Evolutionary conservation across 1,284 basidiomycete species (phyloP).

Genomic region (Pseudozyma thailandica): DNA sequence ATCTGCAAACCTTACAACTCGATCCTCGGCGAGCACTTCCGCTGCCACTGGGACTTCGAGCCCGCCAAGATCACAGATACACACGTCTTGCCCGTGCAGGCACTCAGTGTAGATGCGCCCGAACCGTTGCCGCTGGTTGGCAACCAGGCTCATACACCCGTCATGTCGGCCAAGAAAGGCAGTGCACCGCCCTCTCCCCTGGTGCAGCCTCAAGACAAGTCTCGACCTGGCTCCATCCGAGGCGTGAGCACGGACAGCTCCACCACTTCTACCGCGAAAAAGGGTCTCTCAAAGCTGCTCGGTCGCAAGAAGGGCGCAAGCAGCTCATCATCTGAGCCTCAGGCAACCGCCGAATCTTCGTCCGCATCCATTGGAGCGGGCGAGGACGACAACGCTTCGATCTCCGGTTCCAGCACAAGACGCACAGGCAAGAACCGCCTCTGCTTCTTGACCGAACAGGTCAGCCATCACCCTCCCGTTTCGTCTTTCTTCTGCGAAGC

Average conservation of each 20-base stretch:
- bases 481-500: conserved; percentile 76
- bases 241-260: conserved; percentile 28
- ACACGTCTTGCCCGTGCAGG: conserved; percentile 49
- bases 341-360: conserved; percentile 11
- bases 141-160: conserved; percentile 27
- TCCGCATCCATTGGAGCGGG: conserved; percentile 5
- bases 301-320: conserved; percentile 43
- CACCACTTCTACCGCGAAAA: conserved; percentile 30
- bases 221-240: conserved; percentile 38
- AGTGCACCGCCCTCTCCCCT: conserved; percentile 39
- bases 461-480: conserved; percentile 95
- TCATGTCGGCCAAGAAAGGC: conserved; percentile 29
- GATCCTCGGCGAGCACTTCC: conserved; percentile 64
- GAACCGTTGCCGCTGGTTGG: conserved; percentile 35
- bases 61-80: conserved; percentile 45
- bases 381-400: conserved; percentile 40
- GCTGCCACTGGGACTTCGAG: conserved; percentile 65
- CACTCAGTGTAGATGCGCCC: conserved; percentile 22
- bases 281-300: conserved; percentile 47
- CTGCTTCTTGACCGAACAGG: conserved; percentile 68
- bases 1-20: conserved; percentile 87
- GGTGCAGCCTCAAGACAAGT: conserved; percentile 37
- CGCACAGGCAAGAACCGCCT: conserved; percentile 39
- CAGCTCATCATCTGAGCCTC: conserved; percentile 18
- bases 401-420: conserved; percentile 27